phyloP scores from a whole-genome alignment of 495 filamentous ascomycete species.

The Trichoderma virens region DNA sequence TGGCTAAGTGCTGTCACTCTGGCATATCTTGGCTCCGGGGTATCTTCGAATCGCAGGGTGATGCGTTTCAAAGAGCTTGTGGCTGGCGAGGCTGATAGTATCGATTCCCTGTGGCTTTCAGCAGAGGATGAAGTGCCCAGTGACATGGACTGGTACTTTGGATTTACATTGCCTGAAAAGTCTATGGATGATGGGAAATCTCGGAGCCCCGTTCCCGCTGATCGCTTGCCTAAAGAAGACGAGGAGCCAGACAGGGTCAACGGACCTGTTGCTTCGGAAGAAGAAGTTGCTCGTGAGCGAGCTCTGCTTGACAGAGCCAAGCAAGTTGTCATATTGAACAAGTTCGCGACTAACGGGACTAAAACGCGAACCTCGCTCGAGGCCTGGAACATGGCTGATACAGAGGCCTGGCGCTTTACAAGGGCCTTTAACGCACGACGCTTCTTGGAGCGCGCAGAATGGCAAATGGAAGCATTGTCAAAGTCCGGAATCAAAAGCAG shows the following conservation, averaged over 20 bases:
- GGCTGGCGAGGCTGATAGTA: conserved; percentile 49
- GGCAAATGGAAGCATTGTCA: conserved; percentile 66
- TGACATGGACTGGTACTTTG: conserved; percentile 82
- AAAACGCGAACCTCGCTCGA: conserved; percentile 59
- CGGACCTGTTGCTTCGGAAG: conserved; percentile 40
- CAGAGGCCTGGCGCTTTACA: conserved; percentile 88
- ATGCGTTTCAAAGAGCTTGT: conserved; percentile 75
- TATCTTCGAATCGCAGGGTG: conserved; percentile 55
- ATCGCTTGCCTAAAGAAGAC: neutral
- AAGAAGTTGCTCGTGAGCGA: conserved; percentile 48
- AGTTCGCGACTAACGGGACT: conserved; percentile 18
- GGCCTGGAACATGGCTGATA: conserved; percentile 89
- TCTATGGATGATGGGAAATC: conserved; percentile 30
- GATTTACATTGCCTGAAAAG: conserved; percentile 65
- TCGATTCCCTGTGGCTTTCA: conserved; percentile 70
- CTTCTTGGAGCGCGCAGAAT: conserved; percentile 52
- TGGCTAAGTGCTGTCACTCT: conserved; percentile 74
- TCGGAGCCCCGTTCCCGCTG: neutral
- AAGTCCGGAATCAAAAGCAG: conserved; percentile 33
- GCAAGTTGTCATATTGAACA: conserved; percentile 18
- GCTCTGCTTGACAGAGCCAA: conserved; percentile 43
- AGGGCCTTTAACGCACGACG: conserved; percentile 59
- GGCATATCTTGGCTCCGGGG: conserved; percentile 52
- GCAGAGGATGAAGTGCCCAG: conserved; percentile 57
- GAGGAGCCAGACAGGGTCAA: conserved; percentile 30